A percentile compares a stretch with the other conserved stretches of the same genome.
Evolutionary conservation across 495 filamentous ascomycete species (phyloP).

Genomic region (Cairneyella variabilis): DNA sequence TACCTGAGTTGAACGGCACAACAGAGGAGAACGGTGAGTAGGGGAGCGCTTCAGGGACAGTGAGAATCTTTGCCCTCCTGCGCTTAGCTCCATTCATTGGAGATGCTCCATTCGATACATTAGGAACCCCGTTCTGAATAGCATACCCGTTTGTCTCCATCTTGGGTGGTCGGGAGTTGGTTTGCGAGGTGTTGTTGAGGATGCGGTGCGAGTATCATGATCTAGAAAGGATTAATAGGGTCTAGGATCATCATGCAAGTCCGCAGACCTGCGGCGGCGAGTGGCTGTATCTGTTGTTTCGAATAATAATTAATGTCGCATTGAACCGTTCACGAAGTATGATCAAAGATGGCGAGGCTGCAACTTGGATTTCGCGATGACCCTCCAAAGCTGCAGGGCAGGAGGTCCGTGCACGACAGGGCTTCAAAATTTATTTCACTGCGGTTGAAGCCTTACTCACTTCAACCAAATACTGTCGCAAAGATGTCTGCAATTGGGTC

Average conservation of each 20-base stretch:
- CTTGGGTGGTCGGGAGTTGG: not conserved
- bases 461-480: too few species aligned
- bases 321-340: too few species aligned
- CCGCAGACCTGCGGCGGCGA: too few species aligned
- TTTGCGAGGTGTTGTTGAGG: not conserved
- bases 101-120: conserved; percentile 14
- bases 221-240: not conserved
- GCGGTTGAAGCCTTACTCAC: too few species aligned
- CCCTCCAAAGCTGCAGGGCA: too few species aligned
- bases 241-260: conserved; percentile 8
- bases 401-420: too few species aligned
- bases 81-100: not conserved
- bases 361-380: too few species aligned
- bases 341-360: too few species aligned
- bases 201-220: conserved; percentile 5
- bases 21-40: conserved; percentile 90
- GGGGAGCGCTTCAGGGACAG: conserved; percentile 80
- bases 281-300: too few species aligned
- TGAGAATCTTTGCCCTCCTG: conserved; percentile 31
- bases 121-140: conserved; percentile 12
- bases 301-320: too few species aligned
- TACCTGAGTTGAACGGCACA: conserved; percentile 82
- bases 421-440: too few species aligned
- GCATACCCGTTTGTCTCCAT: conserved; percentile 22
- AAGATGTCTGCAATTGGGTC: conserved; percentile 85